Base-by-base conservation (phyloP, 78 protist genomes). In the Guillardia theta region DNA sequence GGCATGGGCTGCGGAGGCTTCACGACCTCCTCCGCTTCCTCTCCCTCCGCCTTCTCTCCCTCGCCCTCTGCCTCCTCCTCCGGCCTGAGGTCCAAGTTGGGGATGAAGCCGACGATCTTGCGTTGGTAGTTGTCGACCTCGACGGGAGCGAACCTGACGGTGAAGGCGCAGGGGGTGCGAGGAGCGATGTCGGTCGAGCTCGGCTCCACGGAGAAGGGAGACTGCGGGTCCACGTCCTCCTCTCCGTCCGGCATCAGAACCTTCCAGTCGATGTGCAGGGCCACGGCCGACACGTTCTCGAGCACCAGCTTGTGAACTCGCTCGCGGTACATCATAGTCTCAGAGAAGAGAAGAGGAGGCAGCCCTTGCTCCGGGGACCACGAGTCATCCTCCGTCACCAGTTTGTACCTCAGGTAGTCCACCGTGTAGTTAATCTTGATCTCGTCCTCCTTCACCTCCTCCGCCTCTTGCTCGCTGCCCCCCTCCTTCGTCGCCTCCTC, bases 241-340 rank as follows among this genome's bases (percentile, higher is more conserved):
- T 9, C 41, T 5, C 30, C 88, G 44, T 64, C 88, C 64, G 58
- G 8, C 10, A 0, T 46, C n/a, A 0, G 21, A 39, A 93, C 0
- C 27, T 0, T 18, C 95, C 94, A 92, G 37, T 0, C 4, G 96
- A 48, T 94, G 27, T 39, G 46, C 22, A 94, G 0, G 41, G 18
- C 1, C 44, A 88, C 53, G 46, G 8, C 58, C 48, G 95, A 64
- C 22, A 94, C 88, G 96, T 96, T 97, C 93, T 43, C 87, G 77
- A 97, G 33, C 33, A 50, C 15, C 64, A 97, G 44, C 33, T 88
- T 0, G 43, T n/a, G 3, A 10, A 92, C 5, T 27, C 98, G 93
- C 53, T 47, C 4, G 87, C 95, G 96, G 93, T 93, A 96, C 96
- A 97, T 94, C 80, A 95, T 54, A 53, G 98, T 97, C 50, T 46